These are phyloP conservation scores for Sclerotinia glacialis DNA, from an alignment of 2,329 filamentous ascomycete genomes.

Conservation along the genomic window DNA sequence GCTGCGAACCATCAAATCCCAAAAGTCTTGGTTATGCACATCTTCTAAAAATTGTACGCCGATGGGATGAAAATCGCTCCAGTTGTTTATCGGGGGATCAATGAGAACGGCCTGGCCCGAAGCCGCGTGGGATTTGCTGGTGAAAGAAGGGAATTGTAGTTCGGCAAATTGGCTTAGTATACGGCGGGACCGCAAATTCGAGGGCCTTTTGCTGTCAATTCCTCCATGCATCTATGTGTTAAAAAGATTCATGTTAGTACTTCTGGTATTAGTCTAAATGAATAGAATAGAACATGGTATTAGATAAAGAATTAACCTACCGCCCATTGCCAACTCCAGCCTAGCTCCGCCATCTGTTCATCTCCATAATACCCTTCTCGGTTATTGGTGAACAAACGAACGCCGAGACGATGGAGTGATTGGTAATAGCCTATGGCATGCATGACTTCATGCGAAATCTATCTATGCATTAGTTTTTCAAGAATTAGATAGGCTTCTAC, in stretches of 20 bases:
- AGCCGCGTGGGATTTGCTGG: neutral
- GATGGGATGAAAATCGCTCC: neutral
- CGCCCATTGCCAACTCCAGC: slow-evolving; percentile 16
- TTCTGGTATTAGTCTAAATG: neutral
- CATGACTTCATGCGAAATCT: slow-evolving; percentile 12
- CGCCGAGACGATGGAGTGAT: neutral
- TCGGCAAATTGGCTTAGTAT: neutral
- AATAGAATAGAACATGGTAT: too few species aligned
- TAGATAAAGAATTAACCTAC: neutral
- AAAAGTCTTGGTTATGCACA: slow-evolving; percentile 4
- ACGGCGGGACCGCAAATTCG: neutral
- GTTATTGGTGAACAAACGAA: neutral
- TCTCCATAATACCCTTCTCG: slow-evolving; percentile 9
- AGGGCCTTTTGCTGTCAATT: neutral
- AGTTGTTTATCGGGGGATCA: neutral
- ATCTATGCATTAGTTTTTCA: neutral
- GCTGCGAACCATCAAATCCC: slow-evolving; percentile 4
- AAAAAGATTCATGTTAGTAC: neutral
- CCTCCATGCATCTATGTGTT: neutral
- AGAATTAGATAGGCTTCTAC: too few species aligned
- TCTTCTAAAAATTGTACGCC: slow-evolving; percentile 4
- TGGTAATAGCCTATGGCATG: slow-evolving; percentile 16
- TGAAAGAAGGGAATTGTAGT: neutral
- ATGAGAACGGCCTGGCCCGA: neutral
- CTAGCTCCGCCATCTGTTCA: slow-evolving; percentile 8